phyloP scores from a whole-genome alignment of 768 basidiomycete genomes.

The Lentinula edodes region DNA sequence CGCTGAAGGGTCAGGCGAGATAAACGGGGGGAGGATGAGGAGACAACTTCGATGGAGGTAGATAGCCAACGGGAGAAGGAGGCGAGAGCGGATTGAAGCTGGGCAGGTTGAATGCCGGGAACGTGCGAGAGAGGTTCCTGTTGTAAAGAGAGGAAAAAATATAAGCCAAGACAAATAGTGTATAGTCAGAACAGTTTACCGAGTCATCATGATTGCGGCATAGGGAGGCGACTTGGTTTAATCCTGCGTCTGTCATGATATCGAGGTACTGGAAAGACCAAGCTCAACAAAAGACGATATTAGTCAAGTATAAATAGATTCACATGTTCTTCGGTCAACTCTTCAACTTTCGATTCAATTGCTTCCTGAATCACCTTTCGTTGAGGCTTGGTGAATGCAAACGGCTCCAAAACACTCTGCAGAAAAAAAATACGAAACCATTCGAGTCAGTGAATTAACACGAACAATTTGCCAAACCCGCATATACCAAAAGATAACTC shows the following conservation, averaged over 20 bases:
- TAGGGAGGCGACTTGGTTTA: constrained; percentile 39
- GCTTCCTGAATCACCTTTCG: constrained; percentile 49
- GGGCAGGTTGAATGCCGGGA: constrained; percentile 56
- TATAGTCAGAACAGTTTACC: constrained; percentile 25
- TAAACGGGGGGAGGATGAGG: constrained; percentile 77
- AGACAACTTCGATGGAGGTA: constrained; percentile 62
- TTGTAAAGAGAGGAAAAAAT: background rate
- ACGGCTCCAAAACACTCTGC: constrained; percentile 62
- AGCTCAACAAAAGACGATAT: background rate
- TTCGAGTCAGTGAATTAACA: background rate
- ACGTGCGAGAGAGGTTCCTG: constrained; percentile 73
- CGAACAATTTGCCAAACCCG: background rate
- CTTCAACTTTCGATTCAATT: constrained; percentile 55
- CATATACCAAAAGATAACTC: constrained; percentile 70
- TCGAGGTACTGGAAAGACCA: constrained; percentile 33
- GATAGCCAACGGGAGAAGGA: constrained; percentile 85
- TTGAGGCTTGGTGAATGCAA: constrained; percentile 63
- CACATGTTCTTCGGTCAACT: constrained; percentile 81
- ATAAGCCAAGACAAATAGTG: background rate
- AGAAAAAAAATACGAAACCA: constrained; percentile 2
- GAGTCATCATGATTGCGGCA: constrained; percentile 32
- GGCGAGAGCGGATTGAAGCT: constrained; percentile 57
- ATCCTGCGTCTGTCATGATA: constrained; percentile 50
- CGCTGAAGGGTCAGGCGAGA: constrained; percentile 63
- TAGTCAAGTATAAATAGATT: constrained; percentile 19